These are phyloP conservation scores for Botrytis galanthina DNA, from an alignment of 2,329 filamentous ascomycete genomes.

Conservation along the genomic window DNA sequence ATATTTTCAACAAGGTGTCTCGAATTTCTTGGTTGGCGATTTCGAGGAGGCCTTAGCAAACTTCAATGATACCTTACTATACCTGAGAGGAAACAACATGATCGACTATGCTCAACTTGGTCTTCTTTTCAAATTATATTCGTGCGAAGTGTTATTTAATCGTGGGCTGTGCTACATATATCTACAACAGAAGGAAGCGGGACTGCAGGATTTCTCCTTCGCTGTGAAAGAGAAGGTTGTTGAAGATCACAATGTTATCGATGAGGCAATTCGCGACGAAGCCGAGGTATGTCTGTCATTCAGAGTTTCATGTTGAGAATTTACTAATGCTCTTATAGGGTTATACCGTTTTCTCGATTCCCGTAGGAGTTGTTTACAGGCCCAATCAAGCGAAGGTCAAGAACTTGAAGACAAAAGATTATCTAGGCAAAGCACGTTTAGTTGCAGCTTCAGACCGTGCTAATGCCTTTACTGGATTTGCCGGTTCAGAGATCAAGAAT, in stretches of 20 bases:
- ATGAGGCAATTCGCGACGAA: slow-evolving; percentile 90
- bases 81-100: slow-evolving; percentile 91
- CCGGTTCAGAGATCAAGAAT: slow-evolving; percentile 76
- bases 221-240: slow-evolving; percentile 96
- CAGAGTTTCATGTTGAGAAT: background rate
- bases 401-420: slow-evolving; percentile 96
- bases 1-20: slow-evolving; percentile 98
- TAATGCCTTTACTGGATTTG: slow-evolving; percentile 80
- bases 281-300: slow-evolving; percentile 66
- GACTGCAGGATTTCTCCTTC: slow-evolving; percentile 85
- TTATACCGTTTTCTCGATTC: slow-evolving; percentile 98
- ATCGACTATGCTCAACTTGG: slow-evolving; percentile 98
- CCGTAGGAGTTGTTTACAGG: slow-evolving; percentile 90
- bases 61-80: slow-evolving; percentile 96
- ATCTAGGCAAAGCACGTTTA: slow-evolving; percentile 90
- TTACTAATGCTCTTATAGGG: slow-evolving; percentile 54
- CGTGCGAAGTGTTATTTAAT: slow-evolving; percentile 97
- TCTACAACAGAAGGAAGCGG: slow-evolving; percentile 83
- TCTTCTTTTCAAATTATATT: slow-evolving; percentile 93
- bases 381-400: slow-evolving; percentile 98
- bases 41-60: slow-evolving; percentile 97
- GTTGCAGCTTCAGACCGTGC: slow-evolving; percentile 81
- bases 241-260: slow-evolving; percentile 94
- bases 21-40: slow-evolving; percentile 94
- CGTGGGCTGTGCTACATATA: slow-evolving; percentile 97